Percentiles rank a stretch among this genome's conserved stretches.
These are phyloP conservation scores for Acrodontium crateriforme DNA, from an alignment of 2,329 filamentous ascomycete species.

Conservation along the genomic window DNA sequence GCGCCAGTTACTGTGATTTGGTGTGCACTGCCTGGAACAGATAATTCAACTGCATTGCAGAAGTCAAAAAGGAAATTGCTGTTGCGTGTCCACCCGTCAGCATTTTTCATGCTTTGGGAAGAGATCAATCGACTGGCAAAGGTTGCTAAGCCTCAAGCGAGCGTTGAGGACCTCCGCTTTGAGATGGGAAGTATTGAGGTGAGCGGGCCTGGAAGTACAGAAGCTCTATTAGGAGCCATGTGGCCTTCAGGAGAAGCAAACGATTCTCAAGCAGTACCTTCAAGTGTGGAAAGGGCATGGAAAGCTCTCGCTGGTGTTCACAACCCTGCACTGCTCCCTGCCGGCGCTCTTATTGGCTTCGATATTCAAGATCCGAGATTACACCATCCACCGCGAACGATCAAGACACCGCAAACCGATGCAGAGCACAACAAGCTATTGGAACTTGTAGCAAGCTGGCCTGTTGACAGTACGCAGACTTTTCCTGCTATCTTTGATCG, in stretches of 20 bases:
- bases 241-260: slow-evolving; percentile 27
- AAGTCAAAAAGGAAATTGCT: slow-evolving; percentile 42
- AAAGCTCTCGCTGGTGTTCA: slow-evolving; percentile 43
- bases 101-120: slow-evolving; percentile 56
- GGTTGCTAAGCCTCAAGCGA: slow-evolving; percentile 46
- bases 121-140: slow-evolving; percentile 45
- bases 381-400: slow-evolving; percentile 54
- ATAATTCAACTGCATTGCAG: slow-evolving; percentile 17
- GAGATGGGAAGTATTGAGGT: slow-evolving; percentile 61
- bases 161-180: slow-evolving; percentile 55
- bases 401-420: slow-evolving; percentile 18
- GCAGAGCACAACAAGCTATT: slow-evolving; percentile 33
- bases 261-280: not conserved
- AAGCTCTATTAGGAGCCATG: slow-evolving; percentile 59
- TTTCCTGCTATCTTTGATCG: slow-evolving; percentile 49
- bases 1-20: slow-evolving; percentile 64
- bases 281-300: slow-evolving; percentile 28
- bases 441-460: slow-evolving; percentile 52
- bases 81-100: slow-evolving; percentile 69
- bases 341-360: slow-evolving; percentile 58
- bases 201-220: slow-evolving; percentile 61
- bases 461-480: slow-evolving; percentile 39
- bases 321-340: slow-evolving; percentile 56
- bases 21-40: slow-evolving; percentile 36
- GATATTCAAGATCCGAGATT: slow-evolving; percentile 67